These are phyloP conservation scores for Saccharomycopsis fibuligera DNA, from an alignment of 805 yeast genomes.

Conservation along the genomic window DNA sequence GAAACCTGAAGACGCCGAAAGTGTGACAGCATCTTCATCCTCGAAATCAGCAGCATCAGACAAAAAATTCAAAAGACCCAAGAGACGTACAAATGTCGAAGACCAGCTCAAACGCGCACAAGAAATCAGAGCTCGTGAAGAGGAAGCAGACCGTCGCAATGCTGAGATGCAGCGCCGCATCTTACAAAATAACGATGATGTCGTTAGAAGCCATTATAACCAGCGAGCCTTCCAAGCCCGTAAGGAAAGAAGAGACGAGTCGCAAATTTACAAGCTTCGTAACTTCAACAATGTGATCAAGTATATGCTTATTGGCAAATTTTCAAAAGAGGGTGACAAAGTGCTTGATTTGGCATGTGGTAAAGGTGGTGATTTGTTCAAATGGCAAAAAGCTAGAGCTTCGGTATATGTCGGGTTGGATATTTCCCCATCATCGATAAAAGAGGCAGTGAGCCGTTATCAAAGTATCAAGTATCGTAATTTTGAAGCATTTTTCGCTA, in stretches of 20 bases:
- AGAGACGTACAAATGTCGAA: constrained; percentile 26
- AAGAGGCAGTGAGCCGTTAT: constrained; percentile 78
- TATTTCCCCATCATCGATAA: constrained; percentile 80
- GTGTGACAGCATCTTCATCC: too few species aligned
- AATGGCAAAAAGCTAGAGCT: constrained; percentile 72
- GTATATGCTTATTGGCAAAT: constrained; percentile 72
- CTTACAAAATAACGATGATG: constrained; percentile 40
- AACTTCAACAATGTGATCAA: constrained; percentile 91
- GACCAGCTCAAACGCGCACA: constrained; percentile 16
- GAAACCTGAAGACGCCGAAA: constrained; percentile 2
- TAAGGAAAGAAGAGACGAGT: constrained; percentile 53
- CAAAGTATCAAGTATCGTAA: constrained; percentile 42
- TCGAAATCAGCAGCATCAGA: too few species aligned
- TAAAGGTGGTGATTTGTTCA: constrained; percentile 93
- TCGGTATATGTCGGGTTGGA: constrained; percentile 85
- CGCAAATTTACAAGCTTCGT: constrained; percentile 81
- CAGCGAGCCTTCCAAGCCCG: constrained; percentile 69
- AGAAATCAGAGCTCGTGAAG: constrained; percentile 13
- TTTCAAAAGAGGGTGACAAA: constrained; percentile 45
- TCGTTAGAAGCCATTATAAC: constrained; percentile 81
- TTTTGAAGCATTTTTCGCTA: constrained; percentile 76
- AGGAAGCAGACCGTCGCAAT: constrained; percentile 20
- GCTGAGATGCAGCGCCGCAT: constrained; percentile 21
- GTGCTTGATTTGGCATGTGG: constrained; percentile 93
- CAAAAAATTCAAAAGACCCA: constrained; percentile 16